A percentile compares a stretch with the other conserved stretches of the same genome.
Evolutionary conservation across 1,139 yeast species (phyloP).

Genomic region (Suhomyces wounanorum): DNA sequence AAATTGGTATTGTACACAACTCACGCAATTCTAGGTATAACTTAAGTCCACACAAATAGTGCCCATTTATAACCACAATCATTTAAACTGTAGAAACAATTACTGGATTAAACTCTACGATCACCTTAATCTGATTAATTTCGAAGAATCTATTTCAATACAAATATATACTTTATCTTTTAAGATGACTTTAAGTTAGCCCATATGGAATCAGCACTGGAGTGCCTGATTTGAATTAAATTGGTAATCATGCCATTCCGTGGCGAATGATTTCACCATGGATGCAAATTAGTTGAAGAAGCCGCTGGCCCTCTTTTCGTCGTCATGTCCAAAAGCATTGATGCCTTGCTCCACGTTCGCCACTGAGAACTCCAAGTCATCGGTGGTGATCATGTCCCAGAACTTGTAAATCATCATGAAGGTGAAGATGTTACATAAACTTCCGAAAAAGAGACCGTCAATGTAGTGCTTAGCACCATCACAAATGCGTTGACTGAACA

Average conservation of each 20-base stretch:
- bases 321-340: slow-evolving; percentile 33
- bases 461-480: slow-evolving; percentile 75
- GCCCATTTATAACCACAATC: too few species aligned
- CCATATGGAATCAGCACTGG: neutral
- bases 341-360: slow-evolving; percentile 48
- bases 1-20: too few species aligned
- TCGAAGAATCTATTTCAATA: neutral
- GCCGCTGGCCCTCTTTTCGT: slow-evolving; percentile 39
- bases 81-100: too few species aligned
- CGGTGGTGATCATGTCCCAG: slow-evolving; percentile 97
- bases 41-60: too few species aligned
- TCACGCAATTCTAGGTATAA: too few species aligned
- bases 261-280: neutral
- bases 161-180: neutral
- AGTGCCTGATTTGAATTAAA: neutral
- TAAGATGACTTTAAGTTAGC: neutral
- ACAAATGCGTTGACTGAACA: slow-evolving; percentile 67
- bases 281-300: slow-evolving; percentile 20
- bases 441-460: slow-evolving; percentile 86
- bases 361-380: slow-evolving; percentile 90
- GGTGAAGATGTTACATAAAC: slow-evolving; percentile 75
- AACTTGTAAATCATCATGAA: slow-evolving; percentile 94
- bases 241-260: neutral
- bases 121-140: too few species aligned
- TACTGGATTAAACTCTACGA: too few species aligned